A percentile compares a stretch with the other conserved stretches of the same genome.
Conservation (phyloP, 2,329 filamentous ascomycete genomes). For the Rhynchosporium secalis region DNA sequence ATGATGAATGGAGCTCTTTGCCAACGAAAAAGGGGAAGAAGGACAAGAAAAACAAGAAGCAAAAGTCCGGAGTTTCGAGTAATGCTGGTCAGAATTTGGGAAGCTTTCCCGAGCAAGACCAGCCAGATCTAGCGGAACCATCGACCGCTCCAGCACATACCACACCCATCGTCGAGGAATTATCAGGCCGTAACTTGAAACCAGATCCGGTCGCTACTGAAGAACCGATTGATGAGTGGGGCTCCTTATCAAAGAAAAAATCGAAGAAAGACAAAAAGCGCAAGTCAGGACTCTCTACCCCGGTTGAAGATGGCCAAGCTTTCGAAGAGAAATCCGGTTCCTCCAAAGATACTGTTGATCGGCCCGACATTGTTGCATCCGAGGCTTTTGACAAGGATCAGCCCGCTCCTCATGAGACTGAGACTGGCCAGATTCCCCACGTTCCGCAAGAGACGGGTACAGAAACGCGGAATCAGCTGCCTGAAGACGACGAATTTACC, state of each 20-base stretch:
- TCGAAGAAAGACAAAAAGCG: constrained; percentile 18
- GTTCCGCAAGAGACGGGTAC: not conserved
- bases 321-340: not conserved
- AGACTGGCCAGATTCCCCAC: not conserved
- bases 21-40: constrained; percentile 12
- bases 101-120: not conserved
- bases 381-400: not conserved
- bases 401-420: not conserved
- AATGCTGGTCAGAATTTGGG: not conserved
- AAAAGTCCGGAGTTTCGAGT: constrained; percentile 15
- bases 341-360: not conserved
- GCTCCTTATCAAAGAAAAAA: not conserved
- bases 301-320: constrained; percentile 5
- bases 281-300: constrained; percentile 14
- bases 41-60: constrained; percentile 12
- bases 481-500: constrained; percentile 17
- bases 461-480: constrained; percentile 16
- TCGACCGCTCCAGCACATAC: not conserved
- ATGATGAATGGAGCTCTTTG: constrained; percentile 2
- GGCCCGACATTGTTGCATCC: not conserved
- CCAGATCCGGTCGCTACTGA: not conserved
- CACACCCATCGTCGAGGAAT: not conserved
- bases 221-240: constrained; percentile 7
- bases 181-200: not conserved
- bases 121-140: not conserved